Base-by-base conservation (phyloP, 768 basidiomycete species). In the Suillus paluster region DNA sequence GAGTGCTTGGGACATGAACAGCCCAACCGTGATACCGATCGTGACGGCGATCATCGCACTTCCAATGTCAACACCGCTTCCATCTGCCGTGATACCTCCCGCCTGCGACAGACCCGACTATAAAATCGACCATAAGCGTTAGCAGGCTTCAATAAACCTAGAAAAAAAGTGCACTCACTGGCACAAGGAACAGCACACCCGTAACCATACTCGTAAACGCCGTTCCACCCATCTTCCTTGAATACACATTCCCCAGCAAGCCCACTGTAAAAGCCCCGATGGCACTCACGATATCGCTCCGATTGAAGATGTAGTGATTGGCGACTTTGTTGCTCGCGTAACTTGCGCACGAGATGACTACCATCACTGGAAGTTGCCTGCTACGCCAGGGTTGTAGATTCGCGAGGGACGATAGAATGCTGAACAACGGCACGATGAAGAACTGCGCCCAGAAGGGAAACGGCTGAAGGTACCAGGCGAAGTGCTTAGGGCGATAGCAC, bases 141-240 rank as follows among this genome's bases (percentile, higher is more conserved):
- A 57, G 52, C 50, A 59, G 55, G 39, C 45, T 56, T 15, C 12
- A 45, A 48, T 21, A 50, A 59, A 45, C 19, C 21, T n/a, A 64
- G 19, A 23, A 14, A 60, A 10, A 49, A 30, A 42, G 39, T 66
- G 55, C 21, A 82, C 89, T 73, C 71, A 94, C 92, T 14, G 94
- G 94, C 27, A 95, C 92, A 63, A 95, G 78, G 75, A 95, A 93
- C 64, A 94, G 73, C 6, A 95, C 92, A 42, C 92, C 93, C 27
- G 93, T 91, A 44, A 94, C 91, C 94, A 95, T 95, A 2, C 88
- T 88, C 11, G 92, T 93, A 75, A 95, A 95, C 21, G 93, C 93
- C 4, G 92, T 94, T 9, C 92, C 93, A 9, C 89, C 84, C 83
- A 91, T 88, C 71, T 85, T 86, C 50, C 92, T 82, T 44, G 92